Evolutionary conservation across 768 basidiomycete genomes (phyloP).

Genomic region (Tephrocybe sp.): DNA sequence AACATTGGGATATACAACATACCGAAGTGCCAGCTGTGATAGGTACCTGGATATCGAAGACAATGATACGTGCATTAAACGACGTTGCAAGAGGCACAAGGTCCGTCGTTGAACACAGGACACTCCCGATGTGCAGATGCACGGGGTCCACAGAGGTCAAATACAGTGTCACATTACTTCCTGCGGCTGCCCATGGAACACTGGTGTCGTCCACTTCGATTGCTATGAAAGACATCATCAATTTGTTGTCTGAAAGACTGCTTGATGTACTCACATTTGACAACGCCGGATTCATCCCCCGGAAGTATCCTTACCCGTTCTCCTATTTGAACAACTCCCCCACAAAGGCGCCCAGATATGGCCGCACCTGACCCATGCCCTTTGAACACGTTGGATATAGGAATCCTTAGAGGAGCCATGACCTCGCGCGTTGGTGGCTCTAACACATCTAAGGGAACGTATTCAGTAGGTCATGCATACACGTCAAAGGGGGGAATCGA

Average conservation of each 20-base stretch:
- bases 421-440: conserved; percentile 82
- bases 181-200: conserved; percentile 86
- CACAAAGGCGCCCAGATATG: conserved; percentile 80
- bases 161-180: conserved; percentile 84
- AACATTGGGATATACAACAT: conserved; percentile 15
- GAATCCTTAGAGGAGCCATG: conserved; percentile 73
- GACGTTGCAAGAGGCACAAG: conserved; percentile 71
- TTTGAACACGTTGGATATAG: conserved; percentile 94
- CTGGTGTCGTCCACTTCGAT: conserved; percentile 81
- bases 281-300: conserved; percentile 84
- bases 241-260: neutral
- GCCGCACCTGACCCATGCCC: conserved; percentile 76
- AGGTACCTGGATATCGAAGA: conserved; percentile 90
- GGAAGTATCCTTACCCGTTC: conserved; percentile 85
- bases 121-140: conserved; percentile 82
- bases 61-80: conserved; percentile 86
- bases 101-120: conserved; percentile 74
- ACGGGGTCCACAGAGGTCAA: conserved; percentile 82
- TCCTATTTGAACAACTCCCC: conserved; percentile 89
- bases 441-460: conserved; percentile 54
- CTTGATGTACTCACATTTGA: conserved; percentile 50
- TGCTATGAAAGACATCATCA: conserved; percentile 39
- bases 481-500: neutral
- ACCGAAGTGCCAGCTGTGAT: conserved; percentile 87
- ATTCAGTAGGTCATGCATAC: neutral